Percentiles rank a stretch among this genome's conserved stretches.
Evolutionary conservation across 176 grass and related monocot genomes (phyloP).

Genomic region (Lolium perenne): DNA sequence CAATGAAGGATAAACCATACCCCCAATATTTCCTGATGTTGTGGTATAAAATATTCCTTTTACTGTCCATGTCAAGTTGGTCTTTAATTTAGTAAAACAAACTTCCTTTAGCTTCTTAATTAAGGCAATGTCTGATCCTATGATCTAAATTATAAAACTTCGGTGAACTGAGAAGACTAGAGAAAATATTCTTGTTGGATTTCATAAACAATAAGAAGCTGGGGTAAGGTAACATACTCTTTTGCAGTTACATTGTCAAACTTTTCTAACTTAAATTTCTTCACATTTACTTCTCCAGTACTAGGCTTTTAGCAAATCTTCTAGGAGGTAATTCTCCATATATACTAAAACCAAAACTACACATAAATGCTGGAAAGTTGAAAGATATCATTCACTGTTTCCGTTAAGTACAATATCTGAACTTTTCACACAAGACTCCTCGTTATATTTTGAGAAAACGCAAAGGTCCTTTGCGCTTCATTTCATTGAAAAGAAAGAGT

Average conservation of each 20-base stretch:
- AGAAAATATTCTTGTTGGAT: not conserved
- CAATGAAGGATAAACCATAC: not conserved
- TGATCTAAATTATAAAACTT: constrained; percentile 16
- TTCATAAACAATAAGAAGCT: constrained; percentile 6
- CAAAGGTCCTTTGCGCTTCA: too few relatives aligned
- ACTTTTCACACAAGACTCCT: too few relatives aligned
- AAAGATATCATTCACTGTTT: too few relatives aligned
- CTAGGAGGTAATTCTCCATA: not conserved
- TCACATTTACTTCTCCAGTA: constrained; percentile 14
- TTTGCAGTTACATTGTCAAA: not conserved
- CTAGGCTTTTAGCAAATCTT: not conserved
- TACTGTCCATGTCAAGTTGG: too few relatives aligned
- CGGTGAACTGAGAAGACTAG: not conserved
- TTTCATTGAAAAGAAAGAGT: too few relatives aligned
- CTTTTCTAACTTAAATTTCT: not conserved
- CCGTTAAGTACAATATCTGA: too few relatives aligned
- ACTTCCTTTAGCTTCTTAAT: not conserved
- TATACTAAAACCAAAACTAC: constrained; percentile 23
- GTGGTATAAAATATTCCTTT: too few relatives aligned
- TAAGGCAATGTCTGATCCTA: not conserved
- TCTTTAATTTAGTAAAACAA: constrained; percentile 2
- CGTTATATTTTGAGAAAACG: too few relatives aligned
- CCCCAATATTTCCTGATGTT: too few relatives aligned
- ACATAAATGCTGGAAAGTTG: not conserved
- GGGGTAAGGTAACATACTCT: not conserved